A percentile compares a stretch with the other conserved stretches of the same genome.
phyloP scores from a whole-genome alignment of 805 yeast genomes.

The Saccharomycopsis sp. region DNA sequence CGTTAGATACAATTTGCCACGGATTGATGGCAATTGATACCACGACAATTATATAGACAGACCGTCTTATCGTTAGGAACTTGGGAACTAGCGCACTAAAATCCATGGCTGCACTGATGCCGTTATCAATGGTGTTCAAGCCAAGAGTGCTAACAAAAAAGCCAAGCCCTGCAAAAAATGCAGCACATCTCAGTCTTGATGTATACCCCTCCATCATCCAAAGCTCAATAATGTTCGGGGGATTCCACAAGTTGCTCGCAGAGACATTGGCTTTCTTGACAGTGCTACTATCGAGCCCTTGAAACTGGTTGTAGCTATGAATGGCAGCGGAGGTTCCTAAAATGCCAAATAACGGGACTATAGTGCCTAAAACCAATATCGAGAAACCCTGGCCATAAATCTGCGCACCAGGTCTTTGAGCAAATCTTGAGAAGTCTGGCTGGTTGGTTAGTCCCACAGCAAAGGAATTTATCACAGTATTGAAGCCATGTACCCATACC shows the following conservation, averaged over 20 bases:
- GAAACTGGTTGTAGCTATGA: conserved; percentile 30
- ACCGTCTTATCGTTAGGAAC: neutral
- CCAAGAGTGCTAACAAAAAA: conserved; percentile 32
- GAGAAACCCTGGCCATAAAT: conserved; percentile 35
- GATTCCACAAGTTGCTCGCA: conserved; percentile 36
- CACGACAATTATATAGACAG: neutral
- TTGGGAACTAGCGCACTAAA: conserved; percentile 32
- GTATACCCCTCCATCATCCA: conserved; percentile 37
- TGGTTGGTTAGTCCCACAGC: conserved; percentile 31
- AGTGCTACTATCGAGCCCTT: no score
- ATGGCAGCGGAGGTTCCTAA: conserved; percentile 39
- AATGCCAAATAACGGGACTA: conserved; percentile 42
- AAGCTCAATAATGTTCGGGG: conserved; percentile 33
- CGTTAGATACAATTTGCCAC: conserved; percentile 24
- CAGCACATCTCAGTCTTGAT: conserved; percentile 39
- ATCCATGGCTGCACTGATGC: conserved; percentile 45
- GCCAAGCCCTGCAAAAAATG: conserved; percentile 35
- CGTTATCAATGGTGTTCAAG: conserved; percentile 35
- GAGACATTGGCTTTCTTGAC: conserved; percentile 24
- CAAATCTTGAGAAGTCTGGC: conserved; percentile 31
- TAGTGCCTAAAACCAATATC: conserved; percentile 33
- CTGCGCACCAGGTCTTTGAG: conserved; percentile 32
- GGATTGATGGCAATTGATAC: neutral
- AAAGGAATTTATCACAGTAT: conserved; percentile 26
- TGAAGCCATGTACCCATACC: conserved; percentile 28